Percentiles rank a stretch among this genome's conserved stretches.
Conservation (phyloP, 169 alveolate species). For the Cryptosporidium sp. region DNA sequence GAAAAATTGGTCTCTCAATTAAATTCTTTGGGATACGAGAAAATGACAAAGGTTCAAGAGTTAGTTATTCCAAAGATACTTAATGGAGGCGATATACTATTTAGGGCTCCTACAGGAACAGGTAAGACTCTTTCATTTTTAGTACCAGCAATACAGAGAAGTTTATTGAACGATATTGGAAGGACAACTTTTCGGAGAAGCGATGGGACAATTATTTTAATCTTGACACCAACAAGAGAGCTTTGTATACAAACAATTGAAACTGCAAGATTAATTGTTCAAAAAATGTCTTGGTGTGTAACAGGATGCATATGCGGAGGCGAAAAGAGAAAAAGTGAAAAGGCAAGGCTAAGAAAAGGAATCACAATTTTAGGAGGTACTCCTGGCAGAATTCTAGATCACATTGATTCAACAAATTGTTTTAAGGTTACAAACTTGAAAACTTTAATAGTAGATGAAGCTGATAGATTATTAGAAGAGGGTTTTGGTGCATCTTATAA, state of each 20-base stretch:
- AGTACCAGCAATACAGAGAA: slow-evolving; percentile 90
- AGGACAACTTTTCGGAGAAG: slow-evolving; percentile 65
- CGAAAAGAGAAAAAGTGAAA: slow-evolving; percentile 90
- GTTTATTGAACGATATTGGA: slow-evolving; percentile 61
- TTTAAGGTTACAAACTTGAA: slow-evolving; percentile 86
- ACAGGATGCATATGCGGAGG: slow-evolving; percentile 88
- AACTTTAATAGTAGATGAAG: slow-evolving; percentile 95
- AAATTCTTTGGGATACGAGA: slow-evolving; percentile 82
- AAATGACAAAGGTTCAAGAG: slow-evolving; percentile 89
- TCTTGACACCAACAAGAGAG: slow-evolving; percentile 91
- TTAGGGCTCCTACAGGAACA: slow-evolving; percentile 96
- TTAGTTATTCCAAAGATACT: slow-evolving; percentile 91
- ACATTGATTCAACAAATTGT: slow-evolving; percentile 90
- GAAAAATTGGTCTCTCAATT: slow-evolving; percentile 42
- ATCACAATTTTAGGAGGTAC: slow-evolving; percentile 95
- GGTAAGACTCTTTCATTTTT: slow-evolving; percentile 96
- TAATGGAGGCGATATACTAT: slow-evolving; percentile 91
- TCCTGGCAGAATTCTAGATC: slow-evolving; percentile 97
- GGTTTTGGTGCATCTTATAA: slow-evolving; percentile 95
- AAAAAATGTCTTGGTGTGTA: slow-evolving; percentile 84
- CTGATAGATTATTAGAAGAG: slow-evolving; percentile 96
- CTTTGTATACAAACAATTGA: slow-evolving; percentile 86
- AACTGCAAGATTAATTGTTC: slow-evolving; percentile 79
- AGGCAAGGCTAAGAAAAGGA: slow-evolving; percentile 91
- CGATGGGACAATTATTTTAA: slow-evolving; percentile 85